Base-by-base conservation (phyloP, 495 filamentous ascomycete genomes). In the Oleoguttula mirabilis region DNA sequence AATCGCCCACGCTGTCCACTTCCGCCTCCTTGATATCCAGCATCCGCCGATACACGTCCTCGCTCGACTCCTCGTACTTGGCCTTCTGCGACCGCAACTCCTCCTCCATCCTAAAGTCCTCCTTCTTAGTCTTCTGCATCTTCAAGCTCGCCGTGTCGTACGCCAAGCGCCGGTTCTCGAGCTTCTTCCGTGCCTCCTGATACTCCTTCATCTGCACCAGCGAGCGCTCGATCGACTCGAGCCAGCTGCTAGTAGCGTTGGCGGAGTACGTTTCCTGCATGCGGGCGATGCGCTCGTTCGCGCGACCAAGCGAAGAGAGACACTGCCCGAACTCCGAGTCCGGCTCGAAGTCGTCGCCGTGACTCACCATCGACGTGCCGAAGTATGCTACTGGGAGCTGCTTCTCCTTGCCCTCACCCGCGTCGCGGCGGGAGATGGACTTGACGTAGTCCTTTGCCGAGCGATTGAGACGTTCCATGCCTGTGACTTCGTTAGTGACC, bases 201-300 rank as follows among this genome's bases (percentile, higher is more conserved):
- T 95, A 95, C 55, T 98, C 92, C 59, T 94, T 96, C 84, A 96
- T 85, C 71, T 93, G 88, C 21, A 84, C 80, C 43, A 94, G 62
- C 10, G 83, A 90, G 48, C 88, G 69, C 57, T 96, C 90, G 36
- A 94, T 62, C 10, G 83, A 84, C 61, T 96, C 88, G 44, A 94
- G 72, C 90, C 90, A 95, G 60, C 75, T 82, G 36, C 77, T 71
- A 22, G 80, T 94, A 45, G 87, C 84, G 55, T 88, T 76, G 20
- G 72, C 67, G 45, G 84, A 76, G 48, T 90, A 95, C 4, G 66
- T 72, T 58, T 96, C 92, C 54, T 98, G 92, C 28, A 87, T 70
- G 23, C 84, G 76, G 2, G 82, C 84, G 41, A 98, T 69, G 27
- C 82, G 77, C 67, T 98, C 92, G 55, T 96, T 88, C 33, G 84